phyloP scores from a whole-genome alignment of 345 rosid genomes.

The Eucalyptus cloeziana region DNA sequence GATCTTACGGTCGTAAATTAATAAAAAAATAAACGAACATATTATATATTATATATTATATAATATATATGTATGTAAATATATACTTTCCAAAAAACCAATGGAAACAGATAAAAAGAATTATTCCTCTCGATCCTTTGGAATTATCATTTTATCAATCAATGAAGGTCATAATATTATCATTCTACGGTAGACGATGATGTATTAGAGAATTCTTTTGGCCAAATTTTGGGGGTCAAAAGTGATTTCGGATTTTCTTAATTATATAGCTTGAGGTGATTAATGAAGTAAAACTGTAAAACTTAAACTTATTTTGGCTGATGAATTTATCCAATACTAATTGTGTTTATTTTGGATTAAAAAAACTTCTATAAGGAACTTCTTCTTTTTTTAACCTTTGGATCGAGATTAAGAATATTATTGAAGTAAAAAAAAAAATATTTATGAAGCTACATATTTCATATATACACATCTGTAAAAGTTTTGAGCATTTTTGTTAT shows the following conservation, averaged over 20 bases:
- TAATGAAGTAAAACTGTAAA: too few species aligned
- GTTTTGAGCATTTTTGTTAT: background rate
- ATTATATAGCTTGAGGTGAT: background rate
- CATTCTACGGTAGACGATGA: background rate
- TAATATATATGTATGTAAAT: accelerated
- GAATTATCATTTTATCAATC: background rate
- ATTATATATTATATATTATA: background rate
- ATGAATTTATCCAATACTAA: background rate
- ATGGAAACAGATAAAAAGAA: too few species aligned
- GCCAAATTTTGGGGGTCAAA: background rate
- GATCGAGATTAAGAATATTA: background rate
- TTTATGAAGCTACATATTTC: background rate
- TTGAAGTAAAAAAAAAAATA: background rate
- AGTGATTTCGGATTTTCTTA: background rate
- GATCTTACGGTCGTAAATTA: background rate
- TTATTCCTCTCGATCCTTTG: background rate
- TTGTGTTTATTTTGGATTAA: background rate
- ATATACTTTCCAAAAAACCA: background rate
- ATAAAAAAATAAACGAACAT: background rate
- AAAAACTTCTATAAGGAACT: background rate
- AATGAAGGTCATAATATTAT: background rate
- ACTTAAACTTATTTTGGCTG: too few species aligned
- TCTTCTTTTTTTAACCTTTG: background rate
- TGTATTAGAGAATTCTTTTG: background rate
- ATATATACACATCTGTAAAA: background rate